Evolutionary conservation across 2,329 filamentous ascomycete genomes (phyloP).

Genomic region (Verticillium tricorpus): DNA sequence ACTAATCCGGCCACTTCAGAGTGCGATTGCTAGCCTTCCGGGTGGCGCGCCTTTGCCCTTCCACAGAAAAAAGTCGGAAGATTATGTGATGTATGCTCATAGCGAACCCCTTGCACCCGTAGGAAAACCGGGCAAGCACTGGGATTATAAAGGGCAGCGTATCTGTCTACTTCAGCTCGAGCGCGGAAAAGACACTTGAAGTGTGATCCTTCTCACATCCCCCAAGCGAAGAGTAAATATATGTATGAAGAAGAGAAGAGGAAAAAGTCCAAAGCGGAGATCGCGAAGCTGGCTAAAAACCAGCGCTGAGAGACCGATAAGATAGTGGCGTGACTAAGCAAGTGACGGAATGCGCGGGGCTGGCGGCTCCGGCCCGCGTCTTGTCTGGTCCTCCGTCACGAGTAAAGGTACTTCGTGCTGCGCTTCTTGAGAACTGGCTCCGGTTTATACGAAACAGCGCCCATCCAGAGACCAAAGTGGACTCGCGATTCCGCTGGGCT

Average conservation of each 20-base stretch:
- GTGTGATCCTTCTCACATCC: constrained; percentile 26
- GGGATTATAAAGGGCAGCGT: constrained; percentile 56
- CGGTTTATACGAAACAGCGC: too few relatives aligned
- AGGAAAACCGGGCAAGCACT: constrained; percentile 36
- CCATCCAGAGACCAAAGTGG: too few relatives aligned
- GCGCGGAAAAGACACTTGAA: constrained; percentile 38
- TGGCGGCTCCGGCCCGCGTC: neutral
- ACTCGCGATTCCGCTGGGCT: too few relatives aligned
- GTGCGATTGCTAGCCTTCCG: neutral
- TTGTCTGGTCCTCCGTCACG: too few relatives aligned
- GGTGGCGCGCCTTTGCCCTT: neutral
- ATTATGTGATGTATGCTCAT: constrained; percentile 48
- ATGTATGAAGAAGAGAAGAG: constrained; percentile 44
- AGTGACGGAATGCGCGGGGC: neutral
- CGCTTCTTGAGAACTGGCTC: too few relatives aligned
- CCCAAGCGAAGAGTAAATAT: constrained; percentile 36
- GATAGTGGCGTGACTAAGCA: neutral
- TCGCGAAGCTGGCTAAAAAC: neutral
- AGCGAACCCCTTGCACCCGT: constrained; percentile 57
- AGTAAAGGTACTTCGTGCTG: too few relatives aligned
- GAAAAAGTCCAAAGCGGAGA: constrained; percentile 12
- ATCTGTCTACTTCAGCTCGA: constrained; percentile 49
- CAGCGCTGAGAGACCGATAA: neutral
- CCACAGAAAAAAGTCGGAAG: neutral
- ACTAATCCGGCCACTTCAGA: too few relatives aligned